Evolutionary conservation across 768 basidiomycete genomes (phyloP), one percentile per base, ranked within the genome.

Genomic region (Mycena chlorophos): DNA sequence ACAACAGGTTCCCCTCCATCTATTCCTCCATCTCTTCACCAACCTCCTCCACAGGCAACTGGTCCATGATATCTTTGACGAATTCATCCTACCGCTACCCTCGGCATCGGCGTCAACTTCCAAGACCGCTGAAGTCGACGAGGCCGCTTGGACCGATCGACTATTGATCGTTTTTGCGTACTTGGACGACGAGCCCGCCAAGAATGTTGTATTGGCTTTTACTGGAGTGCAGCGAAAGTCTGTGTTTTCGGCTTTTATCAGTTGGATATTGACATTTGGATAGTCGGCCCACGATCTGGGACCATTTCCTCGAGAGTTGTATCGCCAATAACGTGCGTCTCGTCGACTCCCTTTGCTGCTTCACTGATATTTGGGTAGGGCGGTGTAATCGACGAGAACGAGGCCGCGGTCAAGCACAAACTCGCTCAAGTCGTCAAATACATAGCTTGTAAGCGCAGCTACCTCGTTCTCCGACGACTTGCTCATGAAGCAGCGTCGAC

Each of bases 331-430:
- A 98, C 65, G 95, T 95, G 57, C 55, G 89, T 73, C n/a, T 47
- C 50, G 55, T 22, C 14, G 13, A 22, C 22, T 26, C 53, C 37
- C 4, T 22, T 30, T n/a, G 28, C n/a, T n/a, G 13, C 23, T 2
- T 25, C 26, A 27, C 43, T 60, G 25, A 63, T 49, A 37, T 28
- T n/a, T 45, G 16, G 48, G 5, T 57, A 97, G 94, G 94, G 94
- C 1, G 96, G 96, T 1, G 79, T 94, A 42, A 89, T 97, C 48
- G 94, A 97, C 63, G 83, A 88, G 58, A 78, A 93, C 58, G 90
- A 91, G 65, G 88, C 89, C 42, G 65, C 65, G 1, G 73, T 91
- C 39, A 74, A 71, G 12, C 78, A 76, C 16, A 77, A 77, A 47
- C 74, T 97, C 28, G 80, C 81, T 39, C 63, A 61, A 4, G 64